Evolutionary conservation across 1,139 yeast genomes (phyloP).

Genomic region (Keqinozyma sinolaborantium): DNA sequence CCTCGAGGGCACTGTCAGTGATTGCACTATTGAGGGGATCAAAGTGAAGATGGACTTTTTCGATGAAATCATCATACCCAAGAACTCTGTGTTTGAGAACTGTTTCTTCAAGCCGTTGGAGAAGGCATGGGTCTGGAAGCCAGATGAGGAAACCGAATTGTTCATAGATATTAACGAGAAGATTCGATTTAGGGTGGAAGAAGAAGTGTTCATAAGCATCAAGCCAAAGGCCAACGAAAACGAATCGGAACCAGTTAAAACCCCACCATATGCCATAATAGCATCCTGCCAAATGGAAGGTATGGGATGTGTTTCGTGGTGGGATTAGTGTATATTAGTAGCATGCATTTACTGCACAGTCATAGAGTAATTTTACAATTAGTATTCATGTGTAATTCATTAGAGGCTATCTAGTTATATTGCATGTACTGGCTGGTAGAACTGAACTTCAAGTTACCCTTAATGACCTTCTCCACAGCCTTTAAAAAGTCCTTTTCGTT

Average conservation of each 20-base stretch:
- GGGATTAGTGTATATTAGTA: conserved; percentile 52
- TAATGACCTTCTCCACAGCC: conserved; percentile 96
- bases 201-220: conserved; percentile 78
- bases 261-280: conserved; percentile 76
- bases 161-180: conserved; percentile 88
- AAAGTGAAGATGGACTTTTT: conserved; percentile 82
- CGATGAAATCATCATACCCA: conserved; percentile 89
- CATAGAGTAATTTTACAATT: neutral
- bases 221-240: conserved; percentile 57
- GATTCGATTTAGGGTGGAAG: conserved; percentile 86
- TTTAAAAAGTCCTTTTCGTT: conserved; percentile 95
- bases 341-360: no score
- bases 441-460: conserved; percentile 96
- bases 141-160: conserved; percentile 67
- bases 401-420: conserved; percentile 52
- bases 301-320: conserved; percentile 95
- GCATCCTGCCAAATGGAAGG: conserved; percentile 97
- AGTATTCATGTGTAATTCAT: neutral
- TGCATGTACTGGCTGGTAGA: conserved; percentile 98
- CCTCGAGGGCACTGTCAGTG: conserved; percentile 90
- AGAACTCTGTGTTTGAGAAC: conserved; percentile 73
- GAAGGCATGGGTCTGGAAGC: conserved; percentile 93
- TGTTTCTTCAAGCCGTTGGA: conserved; percentile 70
- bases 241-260: conserved; percentile 28
- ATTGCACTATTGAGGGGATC: conserved; percentile 83